Conservation (phyloP, 116 monocot species). For the Iris pallida region DNA sequence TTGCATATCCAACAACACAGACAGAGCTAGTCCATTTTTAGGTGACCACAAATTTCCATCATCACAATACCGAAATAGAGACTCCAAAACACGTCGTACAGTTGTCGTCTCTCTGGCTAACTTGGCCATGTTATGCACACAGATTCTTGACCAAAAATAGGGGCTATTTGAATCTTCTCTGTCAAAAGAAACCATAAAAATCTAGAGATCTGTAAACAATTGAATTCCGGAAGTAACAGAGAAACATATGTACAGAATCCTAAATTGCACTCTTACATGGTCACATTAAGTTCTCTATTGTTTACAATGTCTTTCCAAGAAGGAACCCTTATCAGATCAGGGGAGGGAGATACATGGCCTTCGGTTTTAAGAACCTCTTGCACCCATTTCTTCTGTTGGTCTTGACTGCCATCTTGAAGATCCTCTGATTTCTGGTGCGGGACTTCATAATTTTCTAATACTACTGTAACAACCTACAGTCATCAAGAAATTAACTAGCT, state of each 20-base stretch:
- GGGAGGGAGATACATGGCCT: constrained; percentile 42
- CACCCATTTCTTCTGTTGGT: constrained; percentile 53
- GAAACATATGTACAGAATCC: background rate
- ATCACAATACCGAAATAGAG: constrained; percentile 86
- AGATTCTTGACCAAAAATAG: constrained; percentile 85
- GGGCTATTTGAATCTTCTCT: constrained; percentile 72
- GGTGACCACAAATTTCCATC: constrained; percentile 64
- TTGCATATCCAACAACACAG: constrained; percentile 72
- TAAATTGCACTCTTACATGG: constrained; percentile 36
- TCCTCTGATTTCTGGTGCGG: constrained; percentile 36
- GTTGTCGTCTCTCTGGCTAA: constrained; percentile 91
- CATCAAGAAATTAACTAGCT: constrained; percentile 8
- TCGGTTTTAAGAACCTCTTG: constrained; percentile 82
- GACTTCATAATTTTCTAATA: constrained; percentile 75
- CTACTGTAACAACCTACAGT: constrained; percentile 78
- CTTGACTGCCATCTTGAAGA: constrained; percentile 26
- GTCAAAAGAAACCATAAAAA: constrained; percentile 8
- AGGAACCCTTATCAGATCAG: constrained; percentile 42
- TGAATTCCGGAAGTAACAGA: constrained; percentile 7
- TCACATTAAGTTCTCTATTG: constrained; percentile 43
- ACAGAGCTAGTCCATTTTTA: constrained; percentile 56
- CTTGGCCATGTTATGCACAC: constrained; percentile 83
- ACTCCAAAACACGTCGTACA: constrained; percentile 73
- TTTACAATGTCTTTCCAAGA: constrained; percentile 71
- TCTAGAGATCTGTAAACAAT: background rate